Base-by-base conservation (phyloP, 371 early-diverging fungal species). In the Circinella umbellata region DNA sequence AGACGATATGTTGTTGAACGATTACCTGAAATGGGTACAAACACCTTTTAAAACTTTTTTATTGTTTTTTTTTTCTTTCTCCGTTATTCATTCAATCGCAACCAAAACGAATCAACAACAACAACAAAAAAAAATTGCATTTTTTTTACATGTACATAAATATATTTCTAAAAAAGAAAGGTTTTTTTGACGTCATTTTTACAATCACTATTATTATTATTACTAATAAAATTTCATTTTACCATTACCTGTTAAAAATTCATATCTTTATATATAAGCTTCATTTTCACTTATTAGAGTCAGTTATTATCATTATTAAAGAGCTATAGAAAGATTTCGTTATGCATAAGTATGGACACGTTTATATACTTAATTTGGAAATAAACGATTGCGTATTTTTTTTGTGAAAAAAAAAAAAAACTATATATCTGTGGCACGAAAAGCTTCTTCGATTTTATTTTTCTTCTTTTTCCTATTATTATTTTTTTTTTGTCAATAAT, bases 1-100 rank as follows among this genome's bases (percentile, higher is more conserved):
- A 90, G 94, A 68, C 96, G 96, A 81, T 98, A 94, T 73, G 90
- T 92, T 18, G 95, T 99, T 64, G 99, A 99, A 85, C 87, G 99
- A 64, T 80, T 99, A 69, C 99, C 99, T 35, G 95, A 96, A 65
- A 71, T 85, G 27, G 85, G 85, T 64, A 88, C 92, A 59, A 85
- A 85, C 57, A 64, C 71, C 9, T 76, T 76, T 66, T 77, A 74
- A 67, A 47, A 27, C 13, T 36, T 54, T 36, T 54, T 35, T 69
- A 17, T 57, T 60, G 42, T 13, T 60, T n/a, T 42, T 13, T 60
- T n/a, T 42, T 51, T 51, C 51, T 51, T n/a, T 51, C 27, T 27
- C 15, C 51, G 7, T 42, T 42, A 2, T 11, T 42, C 27, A 27
- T 27, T 27, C 27, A 27, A 27, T 27, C 27, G 27, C 27, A 27